Base-by-base conservation (phyloP, 768 basidiomycete genomes). In the Strobilomyces dryophilus region DNA sequence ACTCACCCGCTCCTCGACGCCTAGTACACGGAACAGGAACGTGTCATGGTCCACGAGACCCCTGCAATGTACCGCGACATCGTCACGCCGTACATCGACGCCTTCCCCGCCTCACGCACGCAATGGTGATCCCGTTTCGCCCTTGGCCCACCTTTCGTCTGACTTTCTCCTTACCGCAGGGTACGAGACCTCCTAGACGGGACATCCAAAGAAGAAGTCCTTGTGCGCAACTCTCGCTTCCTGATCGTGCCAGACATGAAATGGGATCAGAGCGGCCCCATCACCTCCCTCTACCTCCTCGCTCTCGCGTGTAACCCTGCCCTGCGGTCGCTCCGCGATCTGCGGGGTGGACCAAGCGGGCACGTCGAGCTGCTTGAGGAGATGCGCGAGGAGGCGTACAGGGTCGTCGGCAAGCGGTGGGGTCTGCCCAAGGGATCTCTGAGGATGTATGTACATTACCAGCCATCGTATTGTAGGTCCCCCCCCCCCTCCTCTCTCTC, bases 211-310 rank as follows among this genome's bases (percentile, higher is more conserved):
- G 77, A 79, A 18, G 79, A 85, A 15, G 83, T 85, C 41, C 68
- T 98, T 21, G 71, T 97, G 18, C 79, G 84, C 2, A 78, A 76
- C 12, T 68, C 79, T 0, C 75, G 79, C 6, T 97, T 89, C 62
- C 59, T 95, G 36, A 84, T 99, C 51, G 71, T 97, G 0, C 95
- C 95, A 0, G 95, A 99, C 71, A 88, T 97, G 83, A 98, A 98
- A 73, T 98, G 95, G 95, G 93, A 98, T 66, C 77, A 84, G 21
- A 89, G 83, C 0, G 58, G 89, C n/a, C 66, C 68, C 0, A 51
- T 67, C 34, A 71, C 81, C 0, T 80, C 90, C 1, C 76, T 99
- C 48, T 98, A 99, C 68, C 84, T 98, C 53, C 74, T 93, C 36
- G 92, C 88, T 1, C 79, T 99, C 52, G 80, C 78, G 0, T 79